phyloP scores from a whole-genome alignment of 805 yeast genomes.

The Metschnikowia corniflorae region DNA sequence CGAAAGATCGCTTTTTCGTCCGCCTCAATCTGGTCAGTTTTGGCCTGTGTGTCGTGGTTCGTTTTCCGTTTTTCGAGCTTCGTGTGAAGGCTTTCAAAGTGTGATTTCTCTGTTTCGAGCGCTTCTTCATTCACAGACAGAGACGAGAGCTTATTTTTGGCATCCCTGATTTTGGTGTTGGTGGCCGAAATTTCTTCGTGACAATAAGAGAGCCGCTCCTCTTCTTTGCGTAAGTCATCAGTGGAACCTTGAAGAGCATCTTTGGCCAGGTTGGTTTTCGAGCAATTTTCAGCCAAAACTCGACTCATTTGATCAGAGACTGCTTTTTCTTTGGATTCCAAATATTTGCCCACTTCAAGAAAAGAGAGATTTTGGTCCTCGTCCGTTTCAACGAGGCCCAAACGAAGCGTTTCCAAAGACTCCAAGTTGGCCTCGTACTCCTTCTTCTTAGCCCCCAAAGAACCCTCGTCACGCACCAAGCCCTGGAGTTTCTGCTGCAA shows the following conservation, averaged over 20 bases:
- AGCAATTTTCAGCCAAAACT: background rate
- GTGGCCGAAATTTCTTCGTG: constrained; percentile 37
- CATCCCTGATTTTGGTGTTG: constrained; percentile 31
- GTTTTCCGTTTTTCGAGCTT: constrained; percentile 27
- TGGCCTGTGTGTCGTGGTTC: constrained; percentile 22
- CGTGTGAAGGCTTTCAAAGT: constrained; percentile 36
- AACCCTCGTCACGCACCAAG: constrained; percentile 46
- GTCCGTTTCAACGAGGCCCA: background rate
- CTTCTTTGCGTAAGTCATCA: constrained; percentile 35
- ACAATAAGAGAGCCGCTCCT: constrained; percentile 41
- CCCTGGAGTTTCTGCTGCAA: constrained; percentile 25
- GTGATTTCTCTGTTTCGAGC: constrained; percentile 42
- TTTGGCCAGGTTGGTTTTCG: constrained; percentile 2
- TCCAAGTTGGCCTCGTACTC: constrained; percentile 25
- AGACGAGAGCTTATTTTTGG: constrained; percentile 37
- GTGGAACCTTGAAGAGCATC: constrained; percentile 15
- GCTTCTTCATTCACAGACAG: constrained; percentile 44
- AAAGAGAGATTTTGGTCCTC: background rate
- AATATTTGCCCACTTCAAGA: background rate
- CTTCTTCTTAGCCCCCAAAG: constrained; percentile 43
- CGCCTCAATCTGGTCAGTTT: constrained; percentile 33
- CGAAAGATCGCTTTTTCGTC: constrained; percentile 34
- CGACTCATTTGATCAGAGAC: background rate
- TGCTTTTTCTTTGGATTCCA: background rate
- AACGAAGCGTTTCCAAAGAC: background rate